Evolutionary conservation across 257 asterid species (phyloP).

Genomic region (Thymus mandschuricus): DNA sequence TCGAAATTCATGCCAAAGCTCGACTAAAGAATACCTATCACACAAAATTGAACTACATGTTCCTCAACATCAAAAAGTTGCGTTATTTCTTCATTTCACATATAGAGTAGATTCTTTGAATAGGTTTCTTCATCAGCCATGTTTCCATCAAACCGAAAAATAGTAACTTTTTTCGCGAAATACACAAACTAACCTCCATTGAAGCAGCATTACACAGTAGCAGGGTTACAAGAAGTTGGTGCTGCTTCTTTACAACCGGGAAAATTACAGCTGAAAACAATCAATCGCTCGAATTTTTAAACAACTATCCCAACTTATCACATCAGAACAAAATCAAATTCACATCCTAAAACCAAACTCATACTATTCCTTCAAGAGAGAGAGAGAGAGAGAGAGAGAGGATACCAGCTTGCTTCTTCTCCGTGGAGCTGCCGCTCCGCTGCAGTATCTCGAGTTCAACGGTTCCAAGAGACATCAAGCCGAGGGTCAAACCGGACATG

Average conservation of each 20-base stretch:
- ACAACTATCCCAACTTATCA: conserved; percentile 3
- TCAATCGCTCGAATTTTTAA: conserved; percentile 16
- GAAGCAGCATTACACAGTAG: conserved; percentile 93
- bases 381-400: background rate
- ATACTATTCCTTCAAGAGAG: background rate
- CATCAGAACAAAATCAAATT: background rate
- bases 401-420: conserved; percentile 91
- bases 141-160: background rate
- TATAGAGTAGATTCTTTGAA: background rate
- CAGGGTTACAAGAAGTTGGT: conserved; percentile 95
- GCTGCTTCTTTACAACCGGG: conserved; percentile 98
- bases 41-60: conserved; percentile 12
- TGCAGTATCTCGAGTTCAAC: conserved; percentile 94
- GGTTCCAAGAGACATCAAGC: conserved; percentile 89
- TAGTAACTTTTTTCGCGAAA: background rate
- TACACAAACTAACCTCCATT: conserved; percentile 72
- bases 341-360: background rate
- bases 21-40: background rate
- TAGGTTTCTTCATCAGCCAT: conserved; percentile 6
- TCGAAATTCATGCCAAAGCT: background rate
- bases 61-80: background rate
- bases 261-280: conserved; percentile 64
- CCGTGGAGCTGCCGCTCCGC: conserved; percentile 71
- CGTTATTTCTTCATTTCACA: background rate
- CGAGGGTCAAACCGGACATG: conserved; percentile 93